Conservation (phyloP, 2,329 filamentous ascomycete genomes). For the Parastagonospora nodorum region DNA sequence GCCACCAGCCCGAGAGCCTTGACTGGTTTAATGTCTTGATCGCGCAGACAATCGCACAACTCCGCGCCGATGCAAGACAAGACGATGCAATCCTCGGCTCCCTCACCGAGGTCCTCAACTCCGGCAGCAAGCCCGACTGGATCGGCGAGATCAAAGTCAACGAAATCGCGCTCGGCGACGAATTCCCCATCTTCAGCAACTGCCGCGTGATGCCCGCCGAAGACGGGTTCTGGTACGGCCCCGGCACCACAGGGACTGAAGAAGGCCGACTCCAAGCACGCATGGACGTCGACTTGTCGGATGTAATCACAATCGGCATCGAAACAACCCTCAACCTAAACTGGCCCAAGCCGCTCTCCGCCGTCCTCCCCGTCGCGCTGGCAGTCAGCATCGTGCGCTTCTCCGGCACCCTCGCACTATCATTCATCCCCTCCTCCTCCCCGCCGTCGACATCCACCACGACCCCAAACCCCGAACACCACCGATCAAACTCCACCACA, state of each 20-base stretch:
- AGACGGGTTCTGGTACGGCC: constrained; percentile 62
- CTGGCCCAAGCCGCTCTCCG: constrained; percentile 87
- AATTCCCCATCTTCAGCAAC: constrained; percentile 98
- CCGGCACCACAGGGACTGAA: constrained; percentile 56
- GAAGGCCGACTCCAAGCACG: constrained; percentile 85
- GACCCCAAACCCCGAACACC: constrained; percentile 4
- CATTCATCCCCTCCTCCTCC: constrained; percentile 74
- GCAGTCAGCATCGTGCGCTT: constrained; percentile 92
- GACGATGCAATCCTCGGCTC: constrained; percentile 88
- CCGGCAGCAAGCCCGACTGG: constrained; percentile 84
- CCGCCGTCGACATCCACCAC: constrained; percentile 30
- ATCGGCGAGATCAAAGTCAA: constrained; percentile 92
- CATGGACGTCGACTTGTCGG: constrained; percentile 96
- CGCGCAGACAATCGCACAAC: constrained; percentile 94
- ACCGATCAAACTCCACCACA: constrained; percentile 24
- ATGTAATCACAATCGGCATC: constrained; percentile 91
- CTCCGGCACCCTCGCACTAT: constrained; percentile 90
- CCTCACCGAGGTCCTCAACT: constrained; percentile 83
- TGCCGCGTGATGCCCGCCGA: constrained; percentile 93
- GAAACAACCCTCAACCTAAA: constrained; percentile 95
- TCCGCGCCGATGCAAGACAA: constrained; percentile 87
- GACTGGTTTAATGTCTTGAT: constrained; percentile 99
- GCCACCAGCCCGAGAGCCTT: constrained; percentile 92
- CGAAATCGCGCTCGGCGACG: constrained; percentile 90
- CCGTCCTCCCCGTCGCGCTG: constrained; percentile 87